Conservation (phyloP, 164 flowering plant genomes). For the Cinnamomum micranthum region DNA sequence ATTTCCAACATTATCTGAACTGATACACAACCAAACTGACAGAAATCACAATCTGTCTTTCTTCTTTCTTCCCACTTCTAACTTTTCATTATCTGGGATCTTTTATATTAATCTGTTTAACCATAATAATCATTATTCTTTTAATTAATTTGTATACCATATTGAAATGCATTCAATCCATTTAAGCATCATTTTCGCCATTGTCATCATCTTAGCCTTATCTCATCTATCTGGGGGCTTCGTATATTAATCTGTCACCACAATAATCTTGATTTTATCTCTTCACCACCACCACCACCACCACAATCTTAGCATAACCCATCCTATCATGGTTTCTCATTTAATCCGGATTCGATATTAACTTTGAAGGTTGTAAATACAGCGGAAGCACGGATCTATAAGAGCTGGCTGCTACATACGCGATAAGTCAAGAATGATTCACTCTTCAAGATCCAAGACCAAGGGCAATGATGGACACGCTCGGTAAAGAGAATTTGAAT, state of each 20-base stretch:
- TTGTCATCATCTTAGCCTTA: not conserved
- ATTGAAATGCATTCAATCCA: not conserved
- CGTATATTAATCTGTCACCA: no score
- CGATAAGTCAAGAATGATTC: no score
- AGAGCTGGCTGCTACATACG: no score
- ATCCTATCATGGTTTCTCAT: not conserved
- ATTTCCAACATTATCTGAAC: no score
- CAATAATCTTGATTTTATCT: not conserved
- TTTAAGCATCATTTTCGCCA: not conserved
- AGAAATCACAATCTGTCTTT: not conserved
- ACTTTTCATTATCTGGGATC: not conserved
- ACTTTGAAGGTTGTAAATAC: no score
- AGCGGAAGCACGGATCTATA: no score
- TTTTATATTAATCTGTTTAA: not conserved
- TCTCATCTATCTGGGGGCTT: not conserved
- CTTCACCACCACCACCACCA: not conserved
- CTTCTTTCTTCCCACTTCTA: not conserved
- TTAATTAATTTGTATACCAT: not conserved
- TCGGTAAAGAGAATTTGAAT: no score
- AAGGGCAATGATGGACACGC: no score
- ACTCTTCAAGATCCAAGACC: no score
- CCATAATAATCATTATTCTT: no score
- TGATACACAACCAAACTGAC: no score
- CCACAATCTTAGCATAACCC: not conserved
- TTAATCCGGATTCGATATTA: not conserved